Evolutionary conservation across 805 yeast species (phyloP).

Genomic region (Sungouiella blattae): DNA sequence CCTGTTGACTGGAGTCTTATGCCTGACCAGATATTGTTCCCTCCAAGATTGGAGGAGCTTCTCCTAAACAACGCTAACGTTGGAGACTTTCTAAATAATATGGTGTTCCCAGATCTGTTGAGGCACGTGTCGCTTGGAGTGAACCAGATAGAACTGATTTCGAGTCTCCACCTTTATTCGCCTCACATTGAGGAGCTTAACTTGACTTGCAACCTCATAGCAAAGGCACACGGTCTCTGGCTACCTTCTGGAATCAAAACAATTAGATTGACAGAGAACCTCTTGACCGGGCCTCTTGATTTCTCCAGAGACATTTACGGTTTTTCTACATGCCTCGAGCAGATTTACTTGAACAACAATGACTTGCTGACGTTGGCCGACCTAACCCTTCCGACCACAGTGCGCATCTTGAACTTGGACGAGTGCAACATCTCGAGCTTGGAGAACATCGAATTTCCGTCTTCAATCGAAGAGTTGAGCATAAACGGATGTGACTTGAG

Average conservation of each 20-base stretch:
- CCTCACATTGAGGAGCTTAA: slow-evolving; percentile 3
- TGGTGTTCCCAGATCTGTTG: slow-evolving; percentile 15
- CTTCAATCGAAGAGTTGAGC: slow-evolving; percentile 14
- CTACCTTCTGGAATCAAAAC: slow-evolving; percentile 11
- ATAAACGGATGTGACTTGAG: slow-evolving; percentile 16
- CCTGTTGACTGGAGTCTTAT: slow-evolving; percentile 16
- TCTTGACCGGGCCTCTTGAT: slow-evolving; percentile 10
- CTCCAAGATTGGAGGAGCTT: slow-evolving; percentile 9
- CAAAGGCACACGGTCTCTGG: slow-evolving; percentile 3
- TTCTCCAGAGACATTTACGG: slow-evolving; percentile 11
- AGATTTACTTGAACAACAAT: slow-evolving; percentile 16
- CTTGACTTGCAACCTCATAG: slow-evolving; percentile 17
- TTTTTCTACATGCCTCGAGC: slow-evolving; percentile 10
- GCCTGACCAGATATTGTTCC: slow-evolving; percentile 7
- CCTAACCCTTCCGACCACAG: slow-evolving; percentile 10
- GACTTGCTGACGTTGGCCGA: slow-evolving; percentile 9
- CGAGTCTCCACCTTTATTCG: slow-evolving; percentile 14
- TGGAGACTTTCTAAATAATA: slow-evolving; percentile 6
- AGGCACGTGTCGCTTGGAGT: slow-evolving; percentile 15
- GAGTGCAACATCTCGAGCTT: slow-evolving; percentile 11
- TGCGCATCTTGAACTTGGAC: slow-evolving; percentile 17
- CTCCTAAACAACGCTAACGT: slow-evolving; percentile 15
- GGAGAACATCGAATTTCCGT: slow-evolving; percentile 8
- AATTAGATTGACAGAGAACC: slow-evolving; percentile 19
- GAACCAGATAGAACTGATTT: slow-evolving; percentile 15